phyloP scores from a whole-genome alignment of 805 yeast species.

The Starmerella potacharoeniae region DNA sequence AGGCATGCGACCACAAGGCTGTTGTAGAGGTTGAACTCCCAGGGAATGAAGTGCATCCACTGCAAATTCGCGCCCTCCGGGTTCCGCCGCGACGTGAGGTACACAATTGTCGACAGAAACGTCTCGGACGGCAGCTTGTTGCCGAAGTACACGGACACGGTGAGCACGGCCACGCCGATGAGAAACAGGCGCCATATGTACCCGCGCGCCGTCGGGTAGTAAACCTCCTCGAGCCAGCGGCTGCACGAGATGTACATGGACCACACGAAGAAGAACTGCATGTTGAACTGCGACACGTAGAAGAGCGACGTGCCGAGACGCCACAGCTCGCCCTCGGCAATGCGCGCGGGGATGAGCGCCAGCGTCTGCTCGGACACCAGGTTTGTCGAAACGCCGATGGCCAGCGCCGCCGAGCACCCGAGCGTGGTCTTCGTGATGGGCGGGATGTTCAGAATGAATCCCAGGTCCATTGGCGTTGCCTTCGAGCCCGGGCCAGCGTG shows the following conservation, averaged over 20 bases:
- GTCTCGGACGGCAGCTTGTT: constrained; percentile 25
- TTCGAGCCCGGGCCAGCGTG: background rate
- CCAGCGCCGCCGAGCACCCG: constrained; percentile 27
- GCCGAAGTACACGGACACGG: constrained; percentile 27
- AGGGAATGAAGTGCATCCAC: constrained; percentile 23
- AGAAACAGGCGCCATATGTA: constrained; percentile 12
- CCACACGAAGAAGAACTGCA: constrained; percentile 2
- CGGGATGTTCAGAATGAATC: constrained; percentile 31
- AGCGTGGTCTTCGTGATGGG: constrained; percentile 37
- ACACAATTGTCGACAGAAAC: constrained; percentile 32
- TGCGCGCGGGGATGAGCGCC: constrained; percentile 11
- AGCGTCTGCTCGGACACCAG: constrained; percentile 9
- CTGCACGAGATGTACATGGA: constrained; percentile 1
- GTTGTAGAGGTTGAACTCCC: constrained; percentile 17
- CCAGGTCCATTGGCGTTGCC: constrained; percentile 14
- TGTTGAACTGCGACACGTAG: constrained; percentile 6
- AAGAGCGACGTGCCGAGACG: constrained; percentile 15
- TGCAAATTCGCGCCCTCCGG: constrained; percentile 38
- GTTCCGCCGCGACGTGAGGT: constrained; percentile 37
- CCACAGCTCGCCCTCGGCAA: constrained; percentile 17
- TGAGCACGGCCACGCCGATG: constrained; percentile 27
- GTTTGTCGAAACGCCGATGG: constrained; percentile 7
- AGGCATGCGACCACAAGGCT: constrained; percentile 1
- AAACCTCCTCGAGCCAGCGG: constrained; percentile 30
- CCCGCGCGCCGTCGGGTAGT: constrained; percentile 18